Evolutionary conservation across 1,284 basidiomycete genomes (phyloP), one percentile per base, ranked within the genome.

Genomic region (Marasmius tenuissimus): DNA sequence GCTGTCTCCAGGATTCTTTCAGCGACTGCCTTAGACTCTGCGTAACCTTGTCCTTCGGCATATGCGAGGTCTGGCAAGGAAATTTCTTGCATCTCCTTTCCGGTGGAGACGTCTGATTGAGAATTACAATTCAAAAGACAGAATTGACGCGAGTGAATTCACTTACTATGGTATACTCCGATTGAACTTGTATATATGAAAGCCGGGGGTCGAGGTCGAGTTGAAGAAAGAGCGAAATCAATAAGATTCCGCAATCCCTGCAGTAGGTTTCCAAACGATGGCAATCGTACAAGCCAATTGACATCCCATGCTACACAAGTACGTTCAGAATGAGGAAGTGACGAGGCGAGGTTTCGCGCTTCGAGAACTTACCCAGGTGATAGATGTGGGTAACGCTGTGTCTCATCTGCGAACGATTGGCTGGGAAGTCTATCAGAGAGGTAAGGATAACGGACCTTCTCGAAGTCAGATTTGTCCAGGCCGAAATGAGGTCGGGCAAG

Each of bases 391-490:
- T 50, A 7, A 50, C 48, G 20, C 16, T n/a, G 12, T 50, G 48
- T 33, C 48, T 50, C 48, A 50, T 50, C 48, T 50, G 20, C 22
- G 33, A 39, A 42, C 50, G n/a, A 6, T 35, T 57, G n/a, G 6
- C 3, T 42, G 11, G 40, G n/a, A 27, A 4, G 16, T 34, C 4
- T 34, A 10, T 42, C 35, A 49, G 57, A 33, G 37, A 38, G 12
- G n/a, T 50, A 11, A 38, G 33, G 10, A 3, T 10, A 22, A 12
- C n/a, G 34, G 2, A 57, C 40, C 38, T 34, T 40, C 27, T 60
- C 49, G 2, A 79, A 57, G 2, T 76, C 75, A 11, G 77, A 66
- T 12, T 65, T 61, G 11, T 67, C 63, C 27, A 67, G 64, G 12
- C 66, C 60, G 5, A 72, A 55, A 39, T 77, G 73, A 2, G 71